Conservation (phyloP, 1,284 basidiomycete genomes). For the Pascua guehoae region DNA sequence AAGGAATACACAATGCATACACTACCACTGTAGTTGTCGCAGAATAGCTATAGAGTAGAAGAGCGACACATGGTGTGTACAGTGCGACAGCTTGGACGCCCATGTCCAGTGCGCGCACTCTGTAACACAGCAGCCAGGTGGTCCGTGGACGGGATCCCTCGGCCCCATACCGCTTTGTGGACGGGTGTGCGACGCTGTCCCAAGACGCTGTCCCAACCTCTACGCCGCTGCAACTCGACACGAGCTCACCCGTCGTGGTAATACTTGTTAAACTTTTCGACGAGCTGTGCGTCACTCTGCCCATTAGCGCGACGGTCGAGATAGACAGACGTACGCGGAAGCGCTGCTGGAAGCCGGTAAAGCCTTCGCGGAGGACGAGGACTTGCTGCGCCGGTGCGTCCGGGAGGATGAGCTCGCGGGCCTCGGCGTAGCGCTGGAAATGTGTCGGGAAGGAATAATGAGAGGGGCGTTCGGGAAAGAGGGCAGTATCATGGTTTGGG, state of each 20-base stretch:
- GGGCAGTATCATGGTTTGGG: background rate
- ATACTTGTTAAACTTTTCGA: conserved; percentile 50
- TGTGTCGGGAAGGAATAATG: too few species aligned
- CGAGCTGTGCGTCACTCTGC: conserved; percentile 44
- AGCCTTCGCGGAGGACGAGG: conserved; percentile 48
- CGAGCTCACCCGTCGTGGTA: conserved; percentile 37
- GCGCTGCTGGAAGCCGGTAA: conserved; percentile 44
- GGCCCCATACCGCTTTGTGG: too few species aligned
- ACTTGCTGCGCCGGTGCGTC: conserved; percentile 37
- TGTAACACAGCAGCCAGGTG: too few species aligned
- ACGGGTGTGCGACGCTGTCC: too few species aligned
- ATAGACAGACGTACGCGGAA: conserved; percentile 35
- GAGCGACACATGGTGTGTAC: too few species aligned
- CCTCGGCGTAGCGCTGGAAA: conserved; percentile 45
- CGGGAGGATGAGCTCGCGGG: conserved; percentile 24
- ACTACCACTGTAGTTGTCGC: background rate
- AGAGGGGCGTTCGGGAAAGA: background rate
- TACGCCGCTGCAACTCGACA: background rate
- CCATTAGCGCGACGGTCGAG: background rate
- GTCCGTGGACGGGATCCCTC: too few species aligned
- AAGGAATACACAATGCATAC: background rate
- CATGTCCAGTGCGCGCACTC: too few species aligned
- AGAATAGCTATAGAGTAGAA: too few species aligned
- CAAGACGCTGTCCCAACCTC: background rate
- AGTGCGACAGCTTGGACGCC: too few species aligned